Evolutionary conservation across 164 flowering plant species (phyloP).

Genomic region (Litsea cubeba): DNA sequence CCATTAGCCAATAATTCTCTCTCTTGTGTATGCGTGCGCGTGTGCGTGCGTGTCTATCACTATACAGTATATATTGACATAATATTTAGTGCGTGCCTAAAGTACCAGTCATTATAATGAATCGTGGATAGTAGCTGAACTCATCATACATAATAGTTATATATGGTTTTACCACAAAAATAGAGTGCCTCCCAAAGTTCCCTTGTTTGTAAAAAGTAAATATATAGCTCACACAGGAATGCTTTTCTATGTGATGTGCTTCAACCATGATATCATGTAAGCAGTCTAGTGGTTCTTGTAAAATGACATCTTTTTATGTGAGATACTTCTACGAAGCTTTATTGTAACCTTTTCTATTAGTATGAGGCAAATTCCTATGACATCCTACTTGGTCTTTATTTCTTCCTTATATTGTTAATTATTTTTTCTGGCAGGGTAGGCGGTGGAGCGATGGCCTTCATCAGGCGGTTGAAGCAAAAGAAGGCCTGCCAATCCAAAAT

Average conservation of each 20-base stretch:
- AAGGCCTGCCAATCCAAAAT: constrained; percentile 92
- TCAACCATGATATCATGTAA: no score
- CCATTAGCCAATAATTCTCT: neutral
- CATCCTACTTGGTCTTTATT: no score
- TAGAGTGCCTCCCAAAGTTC: neutral
- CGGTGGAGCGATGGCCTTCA: constrained; percentile 99
- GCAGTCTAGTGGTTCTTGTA: neutral
- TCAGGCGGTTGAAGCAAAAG: constrained; percentile 99
- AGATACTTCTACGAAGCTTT: no score
- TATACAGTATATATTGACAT: no score
- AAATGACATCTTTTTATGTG: neutral
- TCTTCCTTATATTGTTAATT: no score
- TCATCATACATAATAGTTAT: neutral
- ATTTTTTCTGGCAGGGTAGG: constrained; percentile 55
- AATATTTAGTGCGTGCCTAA: neutral
- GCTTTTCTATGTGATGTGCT: neutral
- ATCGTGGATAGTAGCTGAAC: neutral
- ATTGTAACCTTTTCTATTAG: no score
- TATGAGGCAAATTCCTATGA: no score
- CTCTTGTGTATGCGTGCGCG: neutral
- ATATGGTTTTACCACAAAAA: neutral
- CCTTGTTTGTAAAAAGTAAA: neutral
- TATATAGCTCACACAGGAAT: neutral
- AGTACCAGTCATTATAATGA: neutral
- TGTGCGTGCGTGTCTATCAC: no score